phyloP scores from a whole-genome alignment of 192 early-diverging fungal species.

The Geranomyces variabilis region DNA sequence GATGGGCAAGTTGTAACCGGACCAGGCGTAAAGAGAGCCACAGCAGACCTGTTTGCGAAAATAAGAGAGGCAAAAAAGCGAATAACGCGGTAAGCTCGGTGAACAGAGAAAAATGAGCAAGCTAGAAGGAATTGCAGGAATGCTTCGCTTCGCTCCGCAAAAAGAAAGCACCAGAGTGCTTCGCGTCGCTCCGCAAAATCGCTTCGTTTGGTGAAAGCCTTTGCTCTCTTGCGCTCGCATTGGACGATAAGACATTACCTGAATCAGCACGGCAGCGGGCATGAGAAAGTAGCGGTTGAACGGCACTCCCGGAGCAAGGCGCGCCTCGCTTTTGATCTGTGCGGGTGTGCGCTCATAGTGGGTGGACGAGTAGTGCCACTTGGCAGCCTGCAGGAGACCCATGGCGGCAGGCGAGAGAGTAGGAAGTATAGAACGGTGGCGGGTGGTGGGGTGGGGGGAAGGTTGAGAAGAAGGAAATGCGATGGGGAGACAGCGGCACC shows the following conservation, averaged over 20 bases:
- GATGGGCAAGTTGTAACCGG: conserved; percentile 75
- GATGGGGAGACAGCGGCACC: too few relatives aligned
- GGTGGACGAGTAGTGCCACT: conserved; percentile 45
- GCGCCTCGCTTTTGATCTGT: conserved; percentile 62
- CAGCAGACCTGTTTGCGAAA: conserved; percentile 47
- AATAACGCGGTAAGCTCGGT: not conserved
- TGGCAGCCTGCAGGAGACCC: not conserved
- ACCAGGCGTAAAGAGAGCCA: conserved; percentile 78
- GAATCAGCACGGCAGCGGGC: conserved; percentile 69
- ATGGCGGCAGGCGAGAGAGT: too few relatives aligned
- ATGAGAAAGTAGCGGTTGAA: conserved; percentile 74
- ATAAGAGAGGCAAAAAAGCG: not conserved
- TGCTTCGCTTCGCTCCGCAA: too few relatives aligned
- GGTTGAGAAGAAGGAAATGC: too few relatives aligned
- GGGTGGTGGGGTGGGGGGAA: too few relatives aligned
- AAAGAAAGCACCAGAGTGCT: too few relatives aligned
- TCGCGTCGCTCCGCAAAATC: too few relatives aligned
- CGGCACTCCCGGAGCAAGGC: conserved; percentile 27
- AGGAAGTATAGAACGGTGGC: too few relatives aligned
- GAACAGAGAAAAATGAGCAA: not conserved
- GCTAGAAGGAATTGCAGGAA: too few relatives aligned
- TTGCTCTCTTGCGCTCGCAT: too few relatives aligned
- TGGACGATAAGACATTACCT: conserved; percentile 59
- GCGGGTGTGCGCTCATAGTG: conserved; percentile 61
- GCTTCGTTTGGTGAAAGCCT: too few relatives aligned